These are phyloP conservation scores for Austropuccinia psidii DNA, from an alignment of 1,284 basidiomycete genomes.

Conservation along the genomic window DNA sequence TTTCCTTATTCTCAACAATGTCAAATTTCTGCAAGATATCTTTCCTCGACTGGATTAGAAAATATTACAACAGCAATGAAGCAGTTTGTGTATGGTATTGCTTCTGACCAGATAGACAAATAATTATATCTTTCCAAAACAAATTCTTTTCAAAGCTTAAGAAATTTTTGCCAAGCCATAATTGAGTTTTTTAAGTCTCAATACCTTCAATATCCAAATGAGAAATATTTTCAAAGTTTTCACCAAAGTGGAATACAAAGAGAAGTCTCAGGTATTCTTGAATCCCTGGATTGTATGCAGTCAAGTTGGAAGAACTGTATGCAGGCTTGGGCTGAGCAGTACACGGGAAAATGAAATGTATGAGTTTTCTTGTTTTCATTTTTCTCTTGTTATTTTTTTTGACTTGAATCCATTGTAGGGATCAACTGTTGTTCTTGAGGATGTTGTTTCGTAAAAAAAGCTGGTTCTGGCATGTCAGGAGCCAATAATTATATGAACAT, in stretches of 20 bases:
- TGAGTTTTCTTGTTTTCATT: too few species aligned
- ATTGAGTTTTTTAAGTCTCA: background rate
- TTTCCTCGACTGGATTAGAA: background rate
- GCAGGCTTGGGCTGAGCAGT: background rate
- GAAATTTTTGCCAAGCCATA: background rate
- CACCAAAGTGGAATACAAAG: background rate
- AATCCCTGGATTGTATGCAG: too few species aligned
- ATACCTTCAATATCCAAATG: background rate
- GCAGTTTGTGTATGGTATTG: background rate
- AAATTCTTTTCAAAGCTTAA: background rate
- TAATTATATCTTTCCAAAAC: background rate
- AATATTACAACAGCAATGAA: background rate
- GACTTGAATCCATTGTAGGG: too few species aligned
- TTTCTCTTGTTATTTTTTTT: too few species aligned
- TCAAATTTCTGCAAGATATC: background rate
- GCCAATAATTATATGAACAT: background rate
- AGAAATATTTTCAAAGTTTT: background rate
- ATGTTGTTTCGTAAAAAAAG: background rate
- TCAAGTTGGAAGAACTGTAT: constrained; percentile 22
- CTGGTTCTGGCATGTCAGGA: background rate
- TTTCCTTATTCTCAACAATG: background rate
- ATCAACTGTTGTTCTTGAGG: background rate
- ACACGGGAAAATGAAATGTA: constrained; percentile 23
- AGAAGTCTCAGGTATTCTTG: constrained; percentile 12
- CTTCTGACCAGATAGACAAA: background rate